Conservation (phyloP, 192 early-diverging fungal species). For the Anaeromyces robustus region DNA sequence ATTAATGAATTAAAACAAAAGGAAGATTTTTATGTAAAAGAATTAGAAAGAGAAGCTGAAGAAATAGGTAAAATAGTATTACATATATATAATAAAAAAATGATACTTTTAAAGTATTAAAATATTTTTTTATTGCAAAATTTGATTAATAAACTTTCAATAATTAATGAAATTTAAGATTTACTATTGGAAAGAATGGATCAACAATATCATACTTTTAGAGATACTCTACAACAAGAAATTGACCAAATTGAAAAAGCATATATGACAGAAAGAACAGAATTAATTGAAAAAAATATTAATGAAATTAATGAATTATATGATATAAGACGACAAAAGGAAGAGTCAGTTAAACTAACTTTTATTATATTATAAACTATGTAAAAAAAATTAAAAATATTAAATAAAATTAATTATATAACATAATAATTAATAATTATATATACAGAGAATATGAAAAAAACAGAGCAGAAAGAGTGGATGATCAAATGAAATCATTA, state of each 20-base stretch:
- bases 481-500: slow-evolving; percentile 31
- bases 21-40: slow-evolving; percentile 45
- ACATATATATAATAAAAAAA: neutral
- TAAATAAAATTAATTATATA: too few relatives aligned
- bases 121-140: too few relatives aligned
- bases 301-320: slow-evolving; percentile 27
- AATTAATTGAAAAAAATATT: slow-evolving; percentile 26
- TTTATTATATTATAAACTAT: neutral
- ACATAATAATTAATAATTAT: too few relatives aligned
- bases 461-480: slow-evolving; percentile 30
- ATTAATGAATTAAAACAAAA: slow-evolving; percentile 29
- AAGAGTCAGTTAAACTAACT: slow-evolving; percentile 28
- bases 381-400: too few relatives aligned
- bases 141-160: too few relatives aligned
- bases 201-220: slow-evolving; percentile 23
- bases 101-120: too few relatives aligned
- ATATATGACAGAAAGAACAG: slow-evolving; percentile 33
- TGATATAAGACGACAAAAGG: slow-evolving; percentile 18
- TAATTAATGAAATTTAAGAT: slow-evolving; percentile 10
- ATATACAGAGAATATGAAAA: slow-evolving; percentile 22
- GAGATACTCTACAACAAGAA: slow-evolving; percentile 27
- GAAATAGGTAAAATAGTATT: slow-evolving; percentile 25
- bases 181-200: slow-evolving; percentile 37
- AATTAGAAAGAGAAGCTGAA: slow-evolving; percentile 39
- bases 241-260: slow-evolving; percentile 35